Conservation (phyloP, 257 asterid species). For the Craterostigma plantagineum region DNA sequence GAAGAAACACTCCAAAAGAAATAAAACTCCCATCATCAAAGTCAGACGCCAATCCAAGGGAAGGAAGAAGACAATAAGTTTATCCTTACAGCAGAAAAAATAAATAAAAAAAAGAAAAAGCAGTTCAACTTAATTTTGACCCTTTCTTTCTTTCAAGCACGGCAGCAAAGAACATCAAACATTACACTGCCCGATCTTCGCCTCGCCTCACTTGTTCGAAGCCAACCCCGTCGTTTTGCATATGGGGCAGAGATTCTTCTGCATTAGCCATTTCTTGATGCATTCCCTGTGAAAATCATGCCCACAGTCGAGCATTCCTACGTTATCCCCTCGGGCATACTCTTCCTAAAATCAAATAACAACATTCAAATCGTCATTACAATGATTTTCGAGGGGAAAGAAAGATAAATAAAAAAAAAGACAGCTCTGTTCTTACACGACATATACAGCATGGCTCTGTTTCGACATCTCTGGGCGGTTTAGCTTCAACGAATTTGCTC, state of each 20-base stretch:
- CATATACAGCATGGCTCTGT: conserved; percentile 56
- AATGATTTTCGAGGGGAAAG: neutral
- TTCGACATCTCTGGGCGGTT: conserved; percentile 15
- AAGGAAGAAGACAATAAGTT: too few species aligned
- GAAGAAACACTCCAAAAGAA: too few species aligned
- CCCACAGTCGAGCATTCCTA: conserved; percentile 44
- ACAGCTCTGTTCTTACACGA: conserved; percentile 22
- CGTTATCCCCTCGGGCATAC: conserved; percentile 27
- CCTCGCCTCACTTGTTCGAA: conserved; percentile 10
- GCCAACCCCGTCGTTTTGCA: conserved; percentile 42
- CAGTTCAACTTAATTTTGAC: too few species aligned
- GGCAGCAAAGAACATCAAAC: too few species aligned
- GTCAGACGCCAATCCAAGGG: too few species aligned
- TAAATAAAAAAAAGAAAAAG: too few species aligned
- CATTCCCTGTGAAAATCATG: conserved; percentile 43
- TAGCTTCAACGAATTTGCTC: conserved; percentile 7
- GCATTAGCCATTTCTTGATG: conserved; percentile 48
- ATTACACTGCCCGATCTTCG: too few species aligned
- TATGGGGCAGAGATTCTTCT: conserved; percentile 50
- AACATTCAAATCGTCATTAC: neutral
- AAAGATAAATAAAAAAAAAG: neutral
- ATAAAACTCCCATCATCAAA: too few species aligned
- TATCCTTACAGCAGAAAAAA: too few species aligned
- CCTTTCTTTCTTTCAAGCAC: too few species aligned
- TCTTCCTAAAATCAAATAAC: conserved; percentile 27